Base-by-base conservation (phyloP, 2,329 filamentous ascomycete species). In the Penicillium sp. region DNA sequence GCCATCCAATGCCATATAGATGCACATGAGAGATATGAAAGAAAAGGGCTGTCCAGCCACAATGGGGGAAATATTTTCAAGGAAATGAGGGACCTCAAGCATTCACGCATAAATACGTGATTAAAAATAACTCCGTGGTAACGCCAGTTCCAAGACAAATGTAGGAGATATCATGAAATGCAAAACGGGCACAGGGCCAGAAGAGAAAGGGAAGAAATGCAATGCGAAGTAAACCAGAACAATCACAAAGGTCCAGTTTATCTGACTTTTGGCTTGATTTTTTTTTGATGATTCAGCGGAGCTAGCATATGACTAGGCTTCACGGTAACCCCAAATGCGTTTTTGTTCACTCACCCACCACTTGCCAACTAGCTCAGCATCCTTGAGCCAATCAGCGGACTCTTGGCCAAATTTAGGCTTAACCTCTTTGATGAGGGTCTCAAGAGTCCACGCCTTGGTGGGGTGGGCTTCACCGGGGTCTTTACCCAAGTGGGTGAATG, bases 331-430 rank as follows among this genome's bases (percentile, higher is more conserved):
- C 69, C 68, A 70, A 19, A 70, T 64, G 9, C 66, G 64, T 23
- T 65, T 66, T 51, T 71, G 69, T 49, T 71, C 67, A n/a, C 52
- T 62, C 33, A 67, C 64, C 71, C 73, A 76, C 76, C 76, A 78
- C 27, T 66, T 67, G 4, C 68, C 71, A 33, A 77, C 68, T 53
- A 68, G 63, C 54, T 73, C 72, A 1, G 75, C 76, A 50, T 76
- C 68, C 17, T 65, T 50, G 8, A 73, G 62, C 75, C 75, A 78
- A 21, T 64, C 59, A 8, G 60, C 70, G 0, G 72, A 67, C 7
- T 72, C 69, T 15, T 65, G 58, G 10, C 75, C 71, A 49, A 72
- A 68, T 31, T 66, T 63, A 6, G 58, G 53, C 21, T 25, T 23
- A 6, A 77, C 70, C 0, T 51, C 59, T 3, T 67, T 49, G 0